Conservation (phyloP, 306 rosid species). For the Ziziphus jujuba region DNA sequence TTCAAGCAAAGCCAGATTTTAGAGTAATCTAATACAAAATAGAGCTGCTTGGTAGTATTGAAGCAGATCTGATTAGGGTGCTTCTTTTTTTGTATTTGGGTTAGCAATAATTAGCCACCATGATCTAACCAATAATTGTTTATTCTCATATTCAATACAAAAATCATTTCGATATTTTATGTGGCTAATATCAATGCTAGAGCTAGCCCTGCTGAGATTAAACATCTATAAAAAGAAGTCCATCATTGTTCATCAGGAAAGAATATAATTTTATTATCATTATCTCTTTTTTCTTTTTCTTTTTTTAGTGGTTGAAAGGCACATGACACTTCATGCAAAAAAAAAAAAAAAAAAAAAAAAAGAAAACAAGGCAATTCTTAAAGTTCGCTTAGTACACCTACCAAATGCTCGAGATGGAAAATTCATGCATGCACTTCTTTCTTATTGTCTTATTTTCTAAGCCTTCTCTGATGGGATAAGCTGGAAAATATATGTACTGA, state of each 20-base stretch:
- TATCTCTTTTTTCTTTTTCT: neutral
- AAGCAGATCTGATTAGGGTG: neutral
- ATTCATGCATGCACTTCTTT: neutral
- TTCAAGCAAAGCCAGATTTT: too few relatives aligned
- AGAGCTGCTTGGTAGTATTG: neutral
- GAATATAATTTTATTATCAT: neutral
- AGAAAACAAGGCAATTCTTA: neutral
- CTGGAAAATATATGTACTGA: conserved; percentile 5
- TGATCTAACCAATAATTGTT: conserved; percentile 3
- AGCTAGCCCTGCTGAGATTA: too few relatives aligned
- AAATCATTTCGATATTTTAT: too few relatives aligned
- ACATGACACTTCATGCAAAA: neutral
- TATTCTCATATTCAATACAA: neutral
- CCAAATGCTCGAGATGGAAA: neutral
- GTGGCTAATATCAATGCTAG: too few relatives aligned
- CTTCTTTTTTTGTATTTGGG: neutral
- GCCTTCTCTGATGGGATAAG: neutral
- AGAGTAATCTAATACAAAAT: neutral
- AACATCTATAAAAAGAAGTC: neutral
- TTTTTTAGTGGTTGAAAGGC: neutral
- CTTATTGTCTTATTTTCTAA: neutral
- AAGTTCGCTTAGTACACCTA: too few relatives aligned
- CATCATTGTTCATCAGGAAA: neutral
- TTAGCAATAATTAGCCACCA: neutral
- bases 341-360: neutral